phyloP scores from a whole-genome alignment of 1,284 basidiomycete species.

The Rhodofomes roseus region DNA sequence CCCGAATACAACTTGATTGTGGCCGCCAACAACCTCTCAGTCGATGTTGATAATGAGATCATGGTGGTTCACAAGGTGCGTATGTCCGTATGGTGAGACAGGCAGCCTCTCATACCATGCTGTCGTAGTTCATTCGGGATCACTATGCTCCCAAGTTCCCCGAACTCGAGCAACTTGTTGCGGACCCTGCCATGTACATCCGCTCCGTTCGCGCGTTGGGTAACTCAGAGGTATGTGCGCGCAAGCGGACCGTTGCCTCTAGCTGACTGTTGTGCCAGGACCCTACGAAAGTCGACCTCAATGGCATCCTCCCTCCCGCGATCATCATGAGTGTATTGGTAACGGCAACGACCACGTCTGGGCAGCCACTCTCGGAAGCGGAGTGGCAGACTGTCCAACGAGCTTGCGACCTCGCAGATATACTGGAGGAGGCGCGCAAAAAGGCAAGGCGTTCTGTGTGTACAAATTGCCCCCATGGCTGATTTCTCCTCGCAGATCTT shows the following conservation, averaged over 20 bases:
- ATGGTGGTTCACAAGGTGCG: slow-evolving; percentile 91
- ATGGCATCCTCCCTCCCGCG: slow-evolving; percentile 83
- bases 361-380: slow-evolving; percentile 63
- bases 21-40: slow-evolving; percentile 95
- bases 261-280: slow-evolving; percentile 42
- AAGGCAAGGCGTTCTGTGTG: slow-evolving; percentile 45
- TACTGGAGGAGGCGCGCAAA: slow-evolving; percentile 85
- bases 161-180: slow-evolving; percentile 93
- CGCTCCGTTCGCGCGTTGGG: slow-evolving; percentile 86
- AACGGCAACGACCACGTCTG: slow-evolving; percentile 89
- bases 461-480: neutral
- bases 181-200: slow-evolving; percentile 91
- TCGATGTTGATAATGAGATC: slow-evolving; percentile 98
- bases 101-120: neutral
- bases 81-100: neutral
- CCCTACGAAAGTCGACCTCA: slow-evolving; percentile 78
- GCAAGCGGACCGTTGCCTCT: too few species aligned
- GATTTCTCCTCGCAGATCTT: slow-evolving; percentile 64
- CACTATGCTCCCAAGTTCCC: slow-evolving; percentile 97
- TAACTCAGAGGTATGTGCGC: slow-evolving; percentile 64
- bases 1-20: slow-evolving; percentile 98
- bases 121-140: slow-evolving; percentile 91
- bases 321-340: slow-evolving; percentile 96
- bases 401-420: slow-evolving; percentile 86
- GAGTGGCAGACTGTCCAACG: slow-evolving; percentile 82